Evolutionary conservation across 306 rosid genomes (phyloP), one percentile per base, ranked within the genome.

Genomic region (Begonia fuchsioides): DNA sequence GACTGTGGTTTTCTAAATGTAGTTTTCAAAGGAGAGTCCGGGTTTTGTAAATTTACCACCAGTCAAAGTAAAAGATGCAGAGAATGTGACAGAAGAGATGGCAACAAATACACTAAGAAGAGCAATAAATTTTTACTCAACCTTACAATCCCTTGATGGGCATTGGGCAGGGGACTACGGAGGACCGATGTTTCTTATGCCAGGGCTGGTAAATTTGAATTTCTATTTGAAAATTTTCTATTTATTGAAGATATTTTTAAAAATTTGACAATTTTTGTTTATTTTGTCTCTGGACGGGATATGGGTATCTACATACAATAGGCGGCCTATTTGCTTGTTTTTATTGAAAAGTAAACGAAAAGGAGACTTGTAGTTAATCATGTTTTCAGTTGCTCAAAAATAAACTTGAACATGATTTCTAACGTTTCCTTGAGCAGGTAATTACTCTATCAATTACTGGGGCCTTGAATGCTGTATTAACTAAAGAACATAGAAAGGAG

Each of bases 131-230:
- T 86, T 74, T 62, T 49, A 86, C 56, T 81, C 96, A 45, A 69
- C 83, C 15, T 39, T 86, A 17, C 96, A 86, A 68, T 61, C 79
- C 61, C 64, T 58, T 10, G 88, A 86, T 63, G 96, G 96, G 57
- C 96, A 86, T 62, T 86, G 96, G 96, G 66, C 96, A 0, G 96
- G 96, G 40, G 96, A 86, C 72, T 86, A 86, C 73, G 96, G 83
- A 32, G 96, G 96, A 50, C 96, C 96, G 10, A 86, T 86, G 96
- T 86, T 86, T 79, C 90, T 86, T 45, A 6, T 82, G 70, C 96
- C 96, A 51, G 96, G 96, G 51, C 68, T 86, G 81, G 96, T 86
- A 62, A 65, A 67, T 64, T 39, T 11, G 17, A 15, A 50, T 47
- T 50, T 19, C 17, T n/a, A 17, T 17, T 12, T 43, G 47, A 43